Percentiles rank a stretch among this genome's conserved stretches.
These are phyloP conservation scores for Malassezia nana DNA, from an alignment of 1,284 basidiomycete genomes.

Conservation along the genomic window DNA sequence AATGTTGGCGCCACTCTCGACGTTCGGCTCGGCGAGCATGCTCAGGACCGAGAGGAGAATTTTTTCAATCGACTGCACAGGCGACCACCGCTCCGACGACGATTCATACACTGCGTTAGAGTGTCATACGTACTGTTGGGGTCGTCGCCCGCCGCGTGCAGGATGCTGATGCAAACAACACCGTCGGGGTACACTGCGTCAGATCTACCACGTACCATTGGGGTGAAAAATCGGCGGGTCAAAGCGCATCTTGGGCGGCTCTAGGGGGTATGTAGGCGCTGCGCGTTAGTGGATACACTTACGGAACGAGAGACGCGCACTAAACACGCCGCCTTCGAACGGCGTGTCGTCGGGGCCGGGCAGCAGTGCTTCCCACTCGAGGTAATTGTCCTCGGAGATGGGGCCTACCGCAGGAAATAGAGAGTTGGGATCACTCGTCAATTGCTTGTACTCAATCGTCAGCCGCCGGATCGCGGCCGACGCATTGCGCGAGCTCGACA, in stretches of 20 bases:
- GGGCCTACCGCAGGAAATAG: conserved; percentile 57
- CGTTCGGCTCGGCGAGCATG: conserved; percentile 99
- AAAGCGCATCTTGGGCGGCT: conserved; percentile 66
- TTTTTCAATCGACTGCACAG: conserved; percentile 92
- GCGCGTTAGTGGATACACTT: conserved; percentile 48
- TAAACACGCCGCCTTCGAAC: conserved; percentile 94
- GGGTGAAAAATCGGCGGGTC: conserved; percentile 95
- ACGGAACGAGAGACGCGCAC: conserved; percentile 82
- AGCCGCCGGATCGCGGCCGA: conserved; percentile 44
- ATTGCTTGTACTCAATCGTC: conserved; percentile 48
- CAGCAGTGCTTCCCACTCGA: conserved; percentile 95
- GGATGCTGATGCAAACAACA: conserved; percentile 92
- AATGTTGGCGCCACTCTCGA: conserved; percentile 95
- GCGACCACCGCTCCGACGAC: conserved; percentile 94
- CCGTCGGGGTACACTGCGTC: conserved; percentile 76
- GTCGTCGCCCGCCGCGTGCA: conserved; percentile 92
- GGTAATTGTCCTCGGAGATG: conserved; percentile 86
- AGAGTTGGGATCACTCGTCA: conserved; percentile 40
- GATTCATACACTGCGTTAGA: conserved; percentile 57
- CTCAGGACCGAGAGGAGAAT: conserved; percentile 82
- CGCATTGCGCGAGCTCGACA: conserved; percentile 12
- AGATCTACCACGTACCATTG: conserved; percentile 62
- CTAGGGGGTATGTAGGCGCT: conserved; percentile 45
- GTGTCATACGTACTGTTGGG: conserved; percentile 49
- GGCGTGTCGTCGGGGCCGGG: conserved; percentile 94